Evolutionary conservation across 2,329 filamentous ascomycete species (phyloP).

Genomic region (Aspergillus sp.): DNA sequence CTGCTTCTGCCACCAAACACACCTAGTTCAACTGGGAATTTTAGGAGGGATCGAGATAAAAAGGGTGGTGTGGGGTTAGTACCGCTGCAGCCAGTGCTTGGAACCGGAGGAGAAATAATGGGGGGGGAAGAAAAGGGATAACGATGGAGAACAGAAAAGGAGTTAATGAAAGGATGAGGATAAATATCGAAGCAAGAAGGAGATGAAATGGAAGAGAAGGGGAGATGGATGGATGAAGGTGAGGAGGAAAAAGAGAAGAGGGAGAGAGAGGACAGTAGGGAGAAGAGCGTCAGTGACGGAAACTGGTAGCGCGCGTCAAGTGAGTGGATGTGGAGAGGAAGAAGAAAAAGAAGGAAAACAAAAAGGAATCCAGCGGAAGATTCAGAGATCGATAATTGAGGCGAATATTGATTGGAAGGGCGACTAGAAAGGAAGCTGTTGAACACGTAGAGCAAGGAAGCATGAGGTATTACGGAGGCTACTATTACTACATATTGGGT

Average conservation of each 20-base stretch:
- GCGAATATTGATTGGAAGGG: too few species aligned
- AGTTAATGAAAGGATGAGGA: background rate
- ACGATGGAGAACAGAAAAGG: constrained; percentile 1
- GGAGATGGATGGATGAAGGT: background rate
- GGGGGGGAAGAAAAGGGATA: background rate
- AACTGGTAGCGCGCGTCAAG: background rate
- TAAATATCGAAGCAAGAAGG: background rate
- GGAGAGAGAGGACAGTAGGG: background rate
- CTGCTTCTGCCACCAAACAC: background rate
- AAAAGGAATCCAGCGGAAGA: too few species aligned
- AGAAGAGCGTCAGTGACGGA: background rate
- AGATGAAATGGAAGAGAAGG: background rate
- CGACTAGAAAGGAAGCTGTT: too few species aligned
- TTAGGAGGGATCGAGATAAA: constrained; percentile 5
- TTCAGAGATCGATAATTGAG: too few species aligned
- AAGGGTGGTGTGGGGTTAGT: constrained; percentile 16
- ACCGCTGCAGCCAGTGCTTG: constrained; percentile 25
- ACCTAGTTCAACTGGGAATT: background rate
- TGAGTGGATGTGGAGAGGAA: background rate
- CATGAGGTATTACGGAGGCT: too few species aligned
- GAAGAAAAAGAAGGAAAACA: background rate
- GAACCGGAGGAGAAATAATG: constrained; percentile 12
- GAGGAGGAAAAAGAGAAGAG: background rate
- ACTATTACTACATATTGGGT: too few species aligned
- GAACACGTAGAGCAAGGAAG: too few species aligned